Conservation (phyloP, 495 filamentous ascomycete genomes). For the Aspergillus haitiensis region DNA sequence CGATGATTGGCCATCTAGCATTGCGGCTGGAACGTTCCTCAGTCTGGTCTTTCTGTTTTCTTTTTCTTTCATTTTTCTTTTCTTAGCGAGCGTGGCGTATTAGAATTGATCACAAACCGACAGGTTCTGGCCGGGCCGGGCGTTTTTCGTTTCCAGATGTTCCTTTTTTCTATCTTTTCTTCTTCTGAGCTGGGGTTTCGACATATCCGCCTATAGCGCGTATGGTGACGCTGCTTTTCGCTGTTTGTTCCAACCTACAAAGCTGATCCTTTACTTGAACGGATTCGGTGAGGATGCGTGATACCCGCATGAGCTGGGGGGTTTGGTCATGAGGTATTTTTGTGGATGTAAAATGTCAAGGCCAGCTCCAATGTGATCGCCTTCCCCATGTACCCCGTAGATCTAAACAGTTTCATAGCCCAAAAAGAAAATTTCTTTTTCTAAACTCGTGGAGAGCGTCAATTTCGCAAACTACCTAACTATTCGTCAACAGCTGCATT, state of each 20-base stretch:
- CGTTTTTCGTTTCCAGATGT: conserved; percentile 18
- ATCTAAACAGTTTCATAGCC: background rate
- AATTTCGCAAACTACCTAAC: background rate
- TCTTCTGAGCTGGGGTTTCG: background rate
- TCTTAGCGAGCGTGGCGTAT: conserved; percentile 27
- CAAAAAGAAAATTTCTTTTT: conserved; percentile 1
- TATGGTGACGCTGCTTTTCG: conserved; percentile 6
- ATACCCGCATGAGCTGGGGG: background rate
- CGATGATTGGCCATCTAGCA: conserved; percentile 7
- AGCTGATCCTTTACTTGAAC: conserved; percentile 4
- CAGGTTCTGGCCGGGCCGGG: conserved; percentile 13
- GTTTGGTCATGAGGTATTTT: background rate
- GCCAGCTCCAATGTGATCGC: background rate
- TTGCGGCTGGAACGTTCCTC: background rate
- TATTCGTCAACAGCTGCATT: background rate
- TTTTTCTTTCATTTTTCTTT: conserved; percentile 19
- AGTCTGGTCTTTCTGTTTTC: conserved; percentile 10
- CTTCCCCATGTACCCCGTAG: conserved; percentile 4
- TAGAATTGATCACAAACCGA: conserved; percentile 9
- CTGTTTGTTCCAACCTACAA: conserved; percentile 4
- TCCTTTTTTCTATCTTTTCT: conserved; percentile 18
- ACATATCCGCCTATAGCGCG: conserved; percentile 12
- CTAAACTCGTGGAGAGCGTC: background rate
- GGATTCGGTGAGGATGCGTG: conserved; percentile 6
- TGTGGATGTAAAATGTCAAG: background rate